Base-by-base conservation (phyloP, 164 flowering plant genomes). In the Dillenia turbinata region DNA sequence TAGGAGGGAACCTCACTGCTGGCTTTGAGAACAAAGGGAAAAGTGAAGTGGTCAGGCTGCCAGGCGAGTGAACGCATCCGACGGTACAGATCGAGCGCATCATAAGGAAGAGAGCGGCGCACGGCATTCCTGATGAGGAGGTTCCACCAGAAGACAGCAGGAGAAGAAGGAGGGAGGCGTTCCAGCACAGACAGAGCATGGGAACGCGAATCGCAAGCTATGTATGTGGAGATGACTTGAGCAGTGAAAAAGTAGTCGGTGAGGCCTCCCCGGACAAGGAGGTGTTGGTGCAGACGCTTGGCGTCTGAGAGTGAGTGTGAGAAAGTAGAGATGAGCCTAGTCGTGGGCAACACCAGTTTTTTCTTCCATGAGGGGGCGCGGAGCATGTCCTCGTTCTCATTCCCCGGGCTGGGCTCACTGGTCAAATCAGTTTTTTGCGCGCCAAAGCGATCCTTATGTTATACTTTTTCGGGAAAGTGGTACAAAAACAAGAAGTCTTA, bases 1-100 rank as follows among this genome's bases (percentile, higher is more conserved):
- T 77, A 52, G 11, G 75, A 68, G 9, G 73, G 67, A 12, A 88
- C 50, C 55, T 84, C 84, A 0, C 85, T 85, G 24, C 85, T 78
- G 1, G 79, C 76, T 53, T 86, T 86, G 61, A 84, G 73, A 8
- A 84, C 74, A 49, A 74, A 79, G 9, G 91, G 87, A 60, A 73
- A 82, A 11, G 91, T 86, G 60, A 65, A 84, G 22, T 66, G 67
- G 49, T 86, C 88, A 10, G 88, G 81, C n/a, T 33, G 47, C 72
- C 82, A 76, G 2, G 69, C 74, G 4, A 75, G 61, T 10, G 66
- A 51, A 46, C 17, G 54, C 88, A 86, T 84, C 24, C 57, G 63
- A n/a, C 58, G 16, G 63, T 62, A 79, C 2, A 72, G 59, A 15
- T 44, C 16, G 46, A 82, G 69, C 3, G 74, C 70, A 0, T 47